phyloP scores from a whole-genome alignment of 345 rosid genomes.

The Salix viminalis region DNA sequence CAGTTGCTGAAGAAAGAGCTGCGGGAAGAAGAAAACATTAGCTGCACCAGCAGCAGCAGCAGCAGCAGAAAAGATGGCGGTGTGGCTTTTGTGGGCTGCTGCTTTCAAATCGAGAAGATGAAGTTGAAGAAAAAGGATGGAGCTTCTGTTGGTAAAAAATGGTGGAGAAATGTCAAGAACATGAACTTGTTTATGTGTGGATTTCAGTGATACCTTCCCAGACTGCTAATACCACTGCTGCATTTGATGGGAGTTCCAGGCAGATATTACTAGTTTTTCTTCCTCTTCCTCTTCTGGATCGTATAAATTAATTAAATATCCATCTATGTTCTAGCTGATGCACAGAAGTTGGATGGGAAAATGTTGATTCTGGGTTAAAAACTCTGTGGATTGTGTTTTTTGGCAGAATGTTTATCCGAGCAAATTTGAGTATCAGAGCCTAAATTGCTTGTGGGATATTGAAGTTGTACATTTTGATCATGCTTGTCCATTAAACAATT shows the following conservation, averaged over 20 bases:
- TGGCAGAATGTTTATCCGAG: no score
- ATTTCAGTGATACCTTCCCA: background rate
- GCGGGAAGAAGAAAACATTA: background rate
- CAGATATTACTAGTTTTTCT: background rate
- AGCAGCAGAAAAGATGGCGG: background rate
- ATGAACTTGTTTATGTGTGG: conserved; percentile 32
- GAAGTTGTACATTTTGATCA: no score
- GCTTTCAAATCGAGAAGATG: conserved; percentile 18
- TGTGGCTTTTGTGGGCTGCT: conserved; percentile 12
- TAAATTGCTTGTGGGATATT: no score
- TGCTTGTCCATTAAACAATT: no score
- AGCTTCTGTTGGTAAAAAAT: background rate
- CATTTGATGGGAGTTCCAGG: background rate
- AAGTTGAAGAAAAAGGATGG: conserved; percentile 10
- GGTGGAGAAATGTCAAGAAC: conserved; percentile 42
- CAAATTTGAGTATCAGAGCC: no score
- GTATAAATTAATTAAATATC: background rate
- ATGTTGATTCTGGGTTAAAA: no score
- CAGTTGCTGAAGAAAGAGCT: conserved; percentile 16
- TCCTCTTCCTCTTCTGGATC: no score
- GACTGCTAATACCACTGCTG: background rate
- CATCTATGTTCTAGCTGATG: background rate
- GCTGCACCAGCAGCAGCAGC: background rate
- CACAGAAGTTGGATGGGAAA: background rate
- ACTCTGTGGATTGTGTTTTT: no score